Evolutionary conservation across 129 eudicot species (phyloP).

Genomic region (Ambrosia artemisiifolia): DNA sequence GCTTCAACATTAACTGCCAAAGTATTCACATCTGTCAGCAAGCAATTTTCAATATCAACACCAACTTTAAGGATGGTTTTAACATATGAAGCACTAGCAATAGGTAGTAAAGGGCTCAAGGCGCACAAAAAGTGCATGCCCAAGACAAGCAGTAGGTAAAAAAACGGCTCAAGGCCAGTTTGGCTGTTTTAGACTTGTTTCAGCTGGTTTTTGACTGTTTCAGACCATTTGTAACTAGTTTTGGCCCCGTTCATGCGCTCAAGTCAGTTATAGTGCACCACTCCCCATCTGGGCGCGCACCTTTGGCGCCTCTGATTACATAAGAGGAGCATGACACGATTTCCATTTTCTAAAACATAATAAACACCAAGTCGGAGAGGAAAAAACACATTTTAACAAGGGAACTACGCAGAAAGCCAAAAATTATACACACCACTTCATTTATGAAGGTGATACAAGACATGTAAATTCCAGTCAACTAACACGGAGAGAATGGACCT

Average conservation of each 20-base stretch:
- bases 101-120: too few relatives aligned
- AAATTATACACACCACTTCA: not conserved
- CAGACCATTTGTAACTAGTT: too few relatives aligned
- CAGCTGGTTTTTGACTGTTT: too few relatives aligned
- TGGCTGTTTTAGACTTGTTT: too few relatives aligned
- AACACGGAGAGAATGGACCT: slow-evolving; percentile 2
- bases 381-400: too few relatives aligned
- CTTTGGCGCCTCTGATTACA: too few relatives aligned
- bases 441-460: not conserved
- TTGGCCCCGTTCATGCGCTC: too few relatives aligned
- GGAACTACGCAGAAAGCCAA: not conserved
- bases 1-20: not conserved
- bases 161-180: too few relatives aligned
- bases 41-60: not conserved
- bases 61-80: not conserved
- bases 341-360: slow-evolving; percentile 4
- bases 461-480: not conserved
- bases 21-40: slow-evolving; percentile 1
- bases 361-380: not conserved
- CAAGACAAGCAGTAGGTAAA: too few relatives aligned
- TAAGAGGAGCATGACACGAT: not conserved
- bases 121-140: too few relatives aligned
- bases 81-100: not conserved
- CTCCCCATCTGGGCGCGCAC: too few relatives aligned
- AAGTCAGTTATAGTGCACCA: too few relatives aligned